A percentile compares a stretch with the other conserved stretches of the same genome.
Conservation (phyloP, 2,329 filamentous ascomycete species). For the Hymenoscyphus fraxineus region DNA sequence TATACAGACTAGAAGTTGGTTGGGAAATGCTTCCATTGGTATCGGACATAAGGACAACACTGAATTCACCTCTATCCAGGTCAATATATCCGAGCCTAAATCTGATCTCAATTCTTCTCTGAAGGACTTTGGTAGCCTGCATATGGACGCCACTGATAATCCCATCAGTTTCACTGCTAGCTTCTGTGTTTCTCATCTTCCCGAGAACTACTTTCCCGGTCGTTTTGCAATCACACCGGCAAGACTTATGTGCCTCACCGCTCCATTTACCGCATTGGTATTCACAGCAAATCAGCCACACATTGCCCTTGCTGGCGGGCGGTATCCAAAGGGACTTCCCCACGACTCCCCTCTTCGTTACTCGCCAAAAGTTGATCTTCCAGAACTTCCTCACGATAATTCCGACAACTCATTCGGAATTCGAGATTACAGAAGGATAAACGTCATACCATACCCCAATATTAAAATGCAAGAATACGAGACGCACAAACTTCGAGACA, state of each 20-base stretch:
- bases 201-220: constrained; percentile 10
- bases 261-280: constrained; percentile 8
- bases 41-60: constrained; percentile 12
- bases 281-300: constrained; percentile 13
- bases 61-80: constrained; percentile 9
- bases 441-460: neutral
- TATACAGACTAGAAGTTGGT: neutral
- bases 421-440: neutral
- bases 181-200: constrained; percentile 8
- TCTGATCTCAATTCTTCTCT: neutral
- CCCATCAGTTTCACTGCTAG: constrained; percentile 7
- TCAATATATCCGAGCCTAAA: constrained; percentile 8
- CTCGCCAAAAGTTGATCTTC: neutral
- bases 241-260: neutral
- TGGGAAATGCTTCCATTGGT: constrained; percentile 9
- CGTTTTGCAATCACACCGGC: constrained; percentile 12
- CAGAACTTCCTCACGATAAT: neutral
- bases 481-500: neutral
- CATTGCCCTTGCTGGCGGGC: neutral
- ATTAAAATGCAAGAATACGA: neutral
- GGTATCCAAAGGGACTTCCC: neutral
- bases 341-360: neutral
- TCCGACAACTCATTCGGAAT: neutral
- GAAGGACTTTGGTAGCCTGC: constrained; percentile 6
- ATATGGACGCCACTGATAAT: constrained; percentile 9